Percentiles rank a stretch among this genome's conserved stretches.
phyloP scores from a whole-genome alignment of 306 rosid genomes.

The Ormosia semicastrata region DNA sequence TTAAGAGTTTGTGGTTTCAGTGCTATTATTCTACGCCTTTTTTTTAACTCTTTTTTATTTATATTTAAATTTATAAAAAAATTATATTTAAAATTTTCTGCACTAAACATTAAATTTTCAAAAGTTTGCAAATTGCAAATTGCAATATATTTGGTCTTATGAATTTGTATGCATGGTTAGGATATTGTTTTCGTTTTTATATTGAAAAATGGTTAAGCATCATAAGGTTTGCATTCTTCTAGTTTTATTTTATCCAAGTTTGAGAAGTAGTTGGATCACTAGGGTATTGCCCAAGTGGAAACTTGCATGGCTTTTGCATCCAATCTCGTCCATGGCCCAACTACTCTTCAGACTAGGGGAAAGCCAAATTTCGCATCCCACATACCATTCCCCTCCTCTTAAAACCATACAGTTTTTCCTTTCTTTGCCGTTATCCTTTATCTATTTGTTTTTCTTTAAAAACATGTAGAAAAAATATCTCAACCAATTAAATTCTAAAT shows the following conservation, averaged over 20 bases:
- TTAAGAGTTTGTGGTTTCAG: not conserved
- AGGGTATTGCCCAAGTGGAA: not conserved
- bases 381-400: not conserved
- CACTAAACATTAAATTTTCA: not conserved
- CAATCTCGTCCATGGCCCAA: not conserved
- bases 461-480: not conserved
- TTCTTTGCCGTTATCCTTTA: not conserved
- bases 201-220: not conserved
- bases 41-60: too few species aligned
- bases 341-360: not conserved
- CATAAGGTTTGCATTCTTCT: not conserved
- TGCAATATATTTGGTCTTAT: not conserved
- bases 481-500: not conserved
- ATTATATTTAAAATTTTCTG: not conserved
- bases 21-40: not conserved
- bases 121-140: not conserved
- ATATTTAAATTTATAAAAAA: not conserved
- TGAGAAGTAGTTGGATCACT: not conserved
- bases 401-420: not conserved
- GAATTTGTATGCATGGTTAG: not conserved
- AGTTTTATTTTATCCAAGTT: not conserved
- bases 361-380: not conserved
- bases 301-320: not conserved
- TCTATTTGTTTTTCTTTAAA: not conserved
- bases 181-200: not conserved